A percentile compares a stretch with the other conserved stretches of the same genome.
Conservation (phyloP, 768 basidiomycete genomes). For the Amanita pseudoporphyria region DNA sequence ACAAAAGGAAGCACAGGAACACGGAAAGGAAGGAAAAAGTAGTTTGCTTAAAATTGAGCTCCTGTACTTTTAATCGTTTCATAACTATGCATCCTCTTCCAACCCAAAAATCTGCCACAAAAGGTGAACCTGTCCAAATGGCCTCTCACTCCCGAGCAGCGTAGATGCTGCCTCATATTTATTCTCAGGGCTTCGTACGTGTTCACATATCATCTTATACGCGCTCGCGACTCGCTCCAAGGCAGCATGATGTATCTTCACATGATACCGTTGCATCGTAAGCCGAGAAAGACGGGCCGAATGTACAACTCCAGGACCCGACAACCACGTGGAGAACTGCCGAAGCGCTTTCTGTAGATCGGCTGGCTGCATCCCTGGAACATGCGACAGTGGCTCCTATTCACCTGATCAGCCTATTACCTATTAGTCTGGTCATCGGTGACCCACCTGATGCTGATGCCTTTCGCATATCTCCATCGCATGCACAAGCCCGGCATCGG, state of each 20-base stretch:
- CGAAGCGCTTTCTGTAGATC: constrained; percentile 54
- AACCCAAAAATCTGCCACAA: constrained; percentile 75
- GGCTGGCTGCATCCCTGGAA: constrained; percentile 55
- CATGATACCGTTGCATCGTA: constrained; percentile 53
- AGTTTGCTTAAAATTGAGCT: constrained; percentile 25
- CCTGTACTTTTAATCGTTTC: not conserved
- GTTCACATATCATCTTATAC: constrained; percentile 68
- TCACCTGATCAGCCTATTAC: not conserved
- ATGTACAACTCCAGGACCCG: constrained; percentile 69
- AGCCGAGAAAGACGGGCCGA: constrained; percentile 74
- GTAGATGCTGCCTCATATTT: constrained; percentile 90
- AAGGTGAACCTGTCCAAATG: constrained; percentile 69
- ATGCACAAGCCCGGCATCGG: constrained; percentile 43
- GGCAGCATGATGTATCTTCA: constrained; percentile 67
- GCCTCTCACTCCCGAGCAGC: constrained; percentile 71
- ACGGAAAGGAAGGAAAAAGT: constrained; percentile 17
- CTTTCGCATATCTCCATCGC: constrained; percentile 34
- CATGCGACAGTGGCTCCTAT: constrained; percentile 64
- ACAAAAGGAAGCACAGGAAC: constrained; percentile 17
- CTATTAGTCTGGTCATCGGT: not conserved
- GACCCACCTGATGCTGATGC: constrained; percentile 29
- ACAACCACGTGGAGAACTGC: constrained; percentile 79
- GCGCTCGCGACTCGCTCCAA: constrained; percentile 56
- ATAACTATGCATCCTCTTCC: constrained; percentile 27
- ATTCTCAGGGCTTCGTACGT: constrained; percentile 66